Percentiles rank a stretch among this genome's conserved stretches.
phyloP scores from a whole-genome alignment of 306 rosid genomes.

The Hylodesmum podocarpum region DNA sequence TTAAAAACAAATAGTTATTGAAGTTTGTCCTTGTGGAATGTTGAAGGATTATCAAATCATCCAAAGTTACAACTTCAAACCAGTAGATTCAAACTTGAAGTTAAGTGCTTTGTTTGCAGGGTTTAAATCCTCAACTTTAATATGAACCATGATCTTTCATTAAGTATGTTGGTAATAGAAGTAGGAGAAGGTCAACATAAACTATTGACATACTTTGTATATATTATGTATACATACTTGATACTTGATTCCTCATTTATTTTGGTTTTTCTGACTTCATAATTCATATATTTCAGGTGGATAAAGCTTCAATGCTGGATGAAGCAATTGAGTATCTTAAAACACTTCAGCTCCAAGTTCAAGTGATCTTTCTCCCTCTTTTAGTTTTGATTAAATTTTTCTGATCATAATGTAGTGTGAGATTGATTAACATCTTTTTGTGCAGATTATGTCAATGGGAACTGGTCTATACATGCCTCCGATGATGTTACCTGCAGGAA shows the following conservation, averaged over 20 bases:
- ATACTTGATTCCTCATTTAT: slow-evolving; percentile 28
- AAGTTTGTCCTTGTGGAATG: slow-evolving; percentile 25
- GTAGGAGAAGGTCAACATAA: not conserved
- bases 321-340: slow-evolving; percentile 98
- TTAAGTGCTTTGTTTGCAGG: slow-evolving; percentile 17
- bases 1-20: not conserved
- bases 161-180: not conserved
- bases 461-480: slow-evolving; percentile 86
- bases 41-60: slow-evolving; percentile 1
- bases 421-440: slow-evolving; percentile 29
- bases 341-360: slow-evolving; percentile 97
- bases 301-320: slow-evolving; percentile 99
- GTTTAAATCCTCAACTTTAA: slow-evolving; percentile 16
- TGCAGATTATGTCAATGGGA: slow-evolving; percentile 98
- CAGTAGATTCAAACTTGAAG: slow-evolving; percentile 18
- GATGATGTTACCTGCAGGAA: slow-evolving; percentile 78
- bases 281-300: slow-evolving; percentile 61
- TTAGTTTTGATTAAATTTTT: slow-evolving; percentile 1
- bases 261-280: slow-evolving; percentile 35
- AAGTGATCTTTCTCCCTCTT: slow-evolving; percentile 44
- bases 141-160: slow-evolving; percentile 14
- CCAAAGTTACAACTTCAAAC: not conserved
- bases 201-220: not conserved
- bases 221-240: not conserved
- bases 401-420: slow-evolving; percentile 16